A percentile compares a stretch with the other conserved stretches of the same genome.
These are phyloP conservation scores for Psilocybe sp. DNA, from an alignment of 768 basidiomycete genomes.

Conservation along the genomic window DNA sequence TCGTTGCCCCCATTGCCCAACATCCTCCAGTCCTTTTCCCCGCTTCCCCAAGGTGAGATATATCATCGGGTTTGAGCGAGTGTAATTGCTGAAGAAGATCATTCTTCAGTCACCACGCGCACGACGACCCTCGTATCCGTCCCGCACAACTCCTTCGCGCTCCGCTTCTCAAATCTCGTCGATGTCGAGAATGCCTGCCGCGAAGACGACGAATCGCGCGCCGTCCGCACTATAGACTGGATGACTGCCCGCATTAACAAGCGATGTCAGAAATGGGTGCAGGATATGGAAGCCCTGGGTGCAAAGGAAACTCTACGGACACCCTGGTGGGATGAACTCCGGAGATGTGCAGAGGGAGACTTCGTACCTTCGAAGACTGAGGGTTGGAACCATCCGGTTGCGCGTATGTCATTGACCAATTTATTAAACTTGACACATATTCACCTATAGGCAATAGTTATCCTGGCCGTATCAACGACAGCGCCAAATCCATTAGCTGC, in stretches of 20 bases:
- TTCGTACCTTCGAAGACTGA: slow-evolving; percentile 67
- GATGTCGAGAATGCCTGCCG: slow-evolving; percentile 73
- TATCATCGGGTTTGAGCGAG: not conserved
- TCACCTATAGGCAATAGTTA: slow-evolving; percentile 44
- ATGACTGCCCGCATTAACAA: slow-evolving; percentile 68
- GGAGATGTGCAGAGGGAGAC: slow-evolving; percentile 75
- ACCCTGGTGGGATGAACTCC: slow-evolving; percentile 89
- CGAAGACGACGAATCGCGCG: slow-evolving; percentile 79
- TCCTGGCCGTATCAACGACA: slow-evolving; percentile 79
- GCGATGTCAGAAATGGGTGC: slow-evolving; percentile 68
- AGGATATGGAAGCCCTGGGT: slow-evolving; percentile 50
- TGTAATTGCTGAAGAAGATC: slow-evolving; percentile 3
- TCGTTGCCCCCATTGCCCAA: slow-evolving; percentile 68
- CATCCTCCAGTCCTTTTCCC: slow-evolving; percentile 83
- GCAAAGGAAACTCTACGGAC: slow-evolving; percentile 48
- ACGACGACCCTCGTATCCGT: slow-evolving; percentile 72
- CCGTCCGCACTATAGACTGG: slow-evolving; percentile 84
- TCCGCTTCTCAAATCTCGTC: slow-evolving; percentile 74
- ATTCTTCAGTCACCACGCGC: slow-evolving; percentile 69
- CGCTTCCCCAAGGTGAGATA: slow-evolving; percentile 69
- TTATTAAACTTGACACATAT: slow-evolving; percentile 4
- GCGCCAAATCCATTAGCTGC: slow-evolving; percentile 80
- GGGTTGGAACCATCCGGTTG: slow-evolving; percentile 86
- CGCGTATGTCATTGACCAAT: slow-evolving; percentile 50
- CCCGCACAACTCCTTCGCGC: slow-evolving; percentile 66